Conservation (phyloP, 2,329 filamentous ascomycete genomes). For the Xylaria arbuscula region DNA sequence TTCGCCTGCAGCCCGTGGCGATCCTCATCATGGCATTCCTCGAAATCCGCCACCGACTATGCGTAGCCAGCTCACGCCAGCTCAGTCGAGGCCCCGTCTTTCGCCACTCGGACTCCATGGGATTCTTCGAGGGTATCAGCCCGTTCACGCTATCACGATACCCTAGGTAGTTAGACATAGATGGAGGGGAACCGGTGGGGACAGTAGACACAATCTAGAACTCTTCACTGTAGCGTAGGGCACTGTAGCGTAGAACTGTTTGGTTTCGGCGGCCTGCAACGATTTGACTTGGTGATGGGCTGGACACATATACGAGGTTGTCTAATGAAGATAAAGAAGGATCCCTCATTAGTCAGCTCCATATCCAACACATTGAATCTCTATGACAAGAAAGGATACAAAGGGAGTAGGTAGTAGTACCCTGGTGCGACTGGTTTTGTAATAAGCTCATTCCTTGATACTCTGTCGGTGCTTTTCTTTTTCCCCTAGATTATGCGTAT, state of each 20-base stretch:
- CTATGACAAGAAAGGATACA: not conserved
- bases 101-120: conserved; percentile 25
- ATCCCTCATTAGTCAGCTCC: not conserved
- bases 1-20: not conserved
- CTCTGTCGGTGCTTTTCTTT: conserved; percentile 1
- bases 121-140: not conserved
- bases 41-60: conserved; percentile 23
- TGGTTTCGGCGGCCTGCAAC: not conserved
- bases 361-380: not conserved
- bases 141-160: conserved; percentile 8
- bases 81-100: conserved; percentile 4
- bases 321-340: conserved; percentile 2
- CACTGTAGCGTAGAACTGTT: not conserved
- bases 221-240: conserved; percentile 15
- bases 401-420: not conserved
- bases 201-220: conserved; percentile 12
- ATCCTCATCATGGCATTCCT: not conserved
- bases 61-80: not conserved
- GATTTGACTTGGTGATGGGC: not conserved
- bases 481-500: not conserved
- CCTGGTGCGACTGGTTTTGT: not conserved
- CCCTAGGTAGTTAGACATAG: conserved; percentile 1
- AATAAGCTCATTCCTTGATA: not conserved
- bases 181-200: not conserved
- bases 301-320: not conserved